A percentile compares a stretch with the other conserved stretches of the same genome.
Evolutionary conservation across 164 flowering plant species (phyloP).

Genomic region (Magnolia kwangsiensis): DNA sequence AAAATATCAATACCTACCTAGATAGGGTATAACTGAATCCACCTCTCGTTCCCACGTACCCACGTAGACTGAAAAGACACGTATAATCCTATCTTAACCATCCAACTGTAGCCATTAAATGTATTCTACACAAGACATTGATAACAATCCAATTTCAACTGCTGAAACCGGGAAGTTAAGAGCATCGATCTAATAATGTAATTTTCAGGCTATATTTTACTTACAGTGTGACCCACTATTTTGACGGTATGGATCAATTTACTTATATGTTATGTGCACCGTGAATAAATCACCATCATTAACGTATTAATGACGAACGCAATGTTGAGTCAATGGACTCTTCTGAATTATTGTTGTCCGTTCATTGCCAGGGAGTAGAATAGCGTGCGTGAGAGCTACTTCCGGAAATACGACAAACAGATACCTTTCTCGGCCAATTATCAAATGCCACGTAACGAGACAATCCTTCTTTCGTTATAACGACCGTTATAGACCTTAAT

Average conservation of each 20-base stretch:
- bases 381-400: not conserved
- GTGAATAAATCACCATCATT: not conserved
- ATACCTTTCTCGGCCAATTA: too few species aligned
- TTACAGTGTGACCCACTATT: not conserved
- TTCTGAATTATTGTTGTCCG: not conserved
- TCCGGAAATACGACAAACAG: not conserved
- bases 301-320: not conserved
- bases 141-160: not conserved
- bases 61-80: too few species aligned
- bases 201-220: too few species aligned
- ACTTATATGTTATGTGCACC: not conserved
- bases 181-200: not conserved
- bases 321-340: not conserved
- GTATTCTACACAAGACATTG: not conserved
- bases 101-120: too few species aligned
- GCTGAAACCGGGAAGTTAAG: not conserved
- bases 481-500: too few species aligned
- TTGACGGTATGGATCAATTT: not conserved
- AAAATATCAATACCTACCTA: too few species aligned
- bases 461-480: not conserved
- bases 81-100: too few species aligned
- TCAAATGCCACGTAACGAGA: not conserved
- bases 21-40: too few species aligned
- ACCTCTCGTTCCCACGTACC: too few species aligned
- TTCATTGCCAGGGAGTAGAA: not conserved